Percentiles rank a stretch among this genome's conserved stretches.
Conservation (phyloP, 2,329 filamentous ascomycete genomes). For the Monascus ruber region DNA sequence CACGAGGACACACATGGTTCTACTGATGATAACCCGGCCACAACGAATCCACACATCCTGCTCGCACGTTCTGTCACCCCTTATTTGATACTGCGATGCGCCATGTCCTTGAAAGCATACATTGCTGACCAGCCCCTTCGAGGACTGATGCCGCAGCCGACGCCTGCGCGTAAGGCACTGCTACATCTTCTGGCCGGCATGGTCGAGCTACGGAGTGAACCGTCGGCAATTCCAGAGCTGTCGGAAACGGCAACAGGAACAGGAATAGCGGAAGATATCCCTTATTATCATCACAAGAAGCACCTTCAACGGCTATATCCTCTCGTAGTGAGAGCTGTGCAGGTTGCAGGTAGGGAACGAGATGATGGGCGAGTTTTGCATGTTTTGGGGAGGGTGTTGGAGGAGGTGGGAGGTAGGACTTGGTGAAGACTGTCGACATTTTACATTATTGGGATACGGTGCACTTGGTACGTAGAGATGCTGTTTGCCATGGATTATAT, state of each 20-base stretch:
- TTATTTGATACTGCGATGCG: conserved; percentile 70
- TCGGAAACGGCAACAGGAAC: conserved; percentile 17
- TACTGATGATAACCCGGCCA: not conserved
- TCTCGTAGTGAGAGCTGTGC: conserved; percentile 38
- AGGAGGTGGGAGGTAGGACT: conserved; percentile 43
- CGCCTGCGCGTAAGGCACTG: conserved; percentile 68
- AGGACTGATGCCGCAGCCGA: conserved; percentile 77
- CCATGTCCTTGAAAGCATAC: conserved; percentile 70
- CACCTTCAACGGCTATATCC: conserved; percentile 76
- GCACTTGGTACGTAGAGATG: no score
- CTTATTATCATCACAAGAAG: conserved; percentile 46
- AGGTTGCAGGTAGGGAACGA: conserved; percentile 29
- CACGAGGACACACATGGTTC: not conserved
- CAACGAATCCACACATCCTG: conserved; percentile 35
- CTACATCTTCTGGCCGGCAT: conserved; percentile 58
- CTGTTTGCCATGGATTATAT: no score
- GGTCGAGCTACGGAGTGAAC: conserved; percentile 56
- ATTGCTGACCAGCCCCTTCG: conserved; percentile 84
- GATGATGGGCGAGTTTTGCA: conserved; percentile 28
- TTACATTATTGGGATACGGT: no score
- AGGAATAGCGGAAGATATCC: conserved; percentile 40
- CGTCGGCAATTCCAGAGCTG: conserved; percentile 51
- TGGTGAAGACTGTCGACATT: not conserved
- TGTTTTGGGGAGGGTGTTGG: conserved; percentile 49
- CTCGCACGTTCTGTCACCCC: conserved; percentile 68